Conservation (phyloP, 768 basidiomycete genomes). For the Lyophyllum shimeji region DNA sequence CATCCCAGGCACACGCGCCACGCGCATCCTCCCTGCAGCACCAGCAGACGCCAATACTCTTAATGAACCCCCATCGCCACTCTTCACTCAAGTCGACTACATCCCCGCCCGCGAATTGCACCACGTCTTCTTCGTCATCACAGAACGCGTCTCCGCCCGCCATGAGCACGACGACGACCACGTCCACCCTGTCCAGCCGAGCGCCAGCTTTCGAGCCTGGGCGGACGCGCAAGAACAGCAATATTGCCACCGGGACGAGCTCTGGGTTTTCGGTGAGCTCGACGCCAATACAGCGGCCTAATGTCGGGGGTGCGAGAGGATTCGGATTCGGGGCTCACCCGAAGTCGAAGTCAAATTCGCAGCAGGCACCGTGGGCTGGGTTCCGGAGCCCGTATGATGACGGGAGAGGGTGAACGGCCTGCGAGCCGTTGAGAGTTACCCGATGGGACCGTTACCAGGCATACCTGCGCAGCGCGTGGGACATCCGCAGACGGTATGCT, state of each 20-base stretch:
- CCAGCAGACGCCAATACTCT: conserved; percentile 20
- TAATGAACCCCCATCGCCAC: conserved; percentile 25
- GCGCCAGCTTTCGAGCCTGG: conserved; percentile 19
- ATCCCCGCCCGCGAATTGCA: not conserved
- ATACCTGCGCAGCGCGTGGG: not conserved
- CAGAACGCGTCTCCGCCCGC: not conserved
- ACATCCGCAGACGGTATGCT: not conserved
- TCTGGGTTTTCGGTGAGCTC: conserved; percentile 2
- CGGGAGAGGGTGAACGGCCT: not conserved
- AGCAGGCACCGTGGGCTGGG: conserved; percentile 1
- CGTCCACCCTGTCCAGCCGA: conserved; percentile 14
- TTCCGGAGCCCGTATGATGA: not conserved
- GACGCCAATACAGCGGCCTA: conserved; percentile 13
- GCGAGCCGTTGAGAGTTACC: not conserved
- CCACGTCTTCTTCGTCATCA: not conserved
- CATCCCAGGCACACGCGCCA: conserved; percentile 18
- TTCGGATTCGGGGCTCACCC: not conserved
- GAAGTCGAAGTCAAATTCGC: conserved; percentile 2
- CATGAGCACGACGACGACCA: not conserved
- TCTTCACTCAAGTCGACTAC: conserved; percentile 25
- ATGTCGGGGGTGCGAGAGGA: not conserved
- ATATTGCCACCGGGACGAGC: not conserved
- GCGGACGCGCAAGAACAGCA: conserved; percentile 5
- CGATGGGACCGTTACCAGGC: not conserved
- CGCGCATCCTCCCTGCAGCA: conserved; percentile 28